Conservation (phyloP, 129 eudicot genomes). For the Kitagawia praeruptora region DNA sequence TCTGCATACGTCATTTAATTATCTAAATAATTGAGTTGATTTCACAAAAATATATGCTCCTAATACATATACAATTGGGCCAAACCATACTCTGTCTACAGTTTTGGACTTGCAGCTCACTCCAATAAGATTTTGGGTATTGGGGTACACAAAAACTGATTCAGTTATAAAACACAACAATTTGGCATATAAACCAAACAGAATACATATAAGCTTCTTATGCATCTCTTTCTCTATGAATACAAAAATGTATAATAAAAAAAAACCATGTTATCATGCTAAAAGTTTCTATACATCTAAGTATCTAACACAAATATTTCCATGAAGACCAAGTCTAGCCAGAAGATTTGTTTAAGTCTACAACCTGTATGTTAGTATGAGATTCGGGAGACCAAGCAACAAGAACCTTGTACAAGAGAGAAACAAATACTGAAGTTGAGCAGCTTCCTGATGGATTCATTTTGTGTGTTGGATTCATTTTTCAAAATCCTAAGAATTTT, state of each 20-base stretch:
- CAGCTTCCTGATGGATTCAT: neutral
- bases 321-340: neutral
- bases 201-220: neutral
- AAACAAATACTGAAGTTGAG: neutral
- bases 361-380: neutral
- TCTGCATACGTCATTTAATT: too few species aligned
- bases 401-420: neutral
- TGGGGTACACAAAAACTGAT: neutral
- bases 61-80: too few species aligned
- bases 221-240: neutral
- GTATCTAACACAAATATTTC: neutral
- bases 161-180: neutral
- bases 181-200: neutral
- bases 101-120: neutral
- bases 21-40: too few species aligned
- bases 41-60: too few species aligned
- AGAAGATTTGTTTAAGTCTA: neutral
- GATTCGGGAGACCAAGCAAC: neutral
- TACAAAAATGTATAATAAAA: neutral
- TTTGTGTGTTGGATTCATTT: neutral
- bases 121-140: neutral
- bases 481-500: constrained; percentile 14
- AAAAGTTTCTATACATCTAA: neutral
- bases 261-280: neutral
- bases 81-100: neutral